phyloP scores from a whole-genome alignment of 768 basidiomycete genomes.

The Melanogaster broomeanus region DNA sequence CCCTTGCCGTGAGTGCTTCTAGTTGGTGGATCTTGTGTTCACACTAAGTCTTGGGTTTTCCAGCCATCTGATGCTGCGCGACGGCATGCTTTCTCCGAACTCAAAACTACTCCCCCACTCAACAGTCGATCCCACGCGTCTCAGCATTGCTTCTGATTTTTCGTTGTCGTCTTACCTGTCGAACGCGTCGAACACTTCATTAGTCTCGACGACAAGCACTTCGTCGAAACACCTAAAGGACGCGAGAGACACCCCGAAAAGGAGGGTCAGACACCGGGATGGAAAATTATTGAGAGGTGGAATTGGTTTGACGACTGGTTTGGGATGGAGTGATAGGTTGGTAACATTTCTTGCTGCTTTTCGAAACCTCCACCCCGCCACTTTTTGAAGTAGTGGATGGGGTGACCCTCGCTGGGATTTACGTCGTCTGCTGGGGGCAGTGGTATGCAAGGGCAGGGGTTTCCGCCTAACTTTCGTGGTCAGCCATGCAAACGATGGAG shows the following conservation, averaged over 20 bases:
- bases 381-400: slow-evolving; percentile 2
- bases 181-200: slow-evolving; percentile 23
- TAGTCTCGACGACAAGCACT: slow-evolving; percentile 23
- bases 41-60: background rate
- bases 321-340: slow-evolving; percentile 76
- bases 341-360: slow-evolving; percentile 15
- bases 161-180: slow-evolving; percentile 30
- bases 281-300: slow-evolving; percentile 58
- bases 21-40: slow-evolving; percentile 1
- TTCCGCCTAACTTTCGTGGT: no score
- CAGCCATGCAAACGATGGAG: no score
- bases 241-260: slow-evolving; percentile 54
- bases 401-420: no score
- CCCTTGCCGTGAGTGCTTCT: slow-evolving; percentile 59
- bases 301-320: slow-evolving; percentile 68
- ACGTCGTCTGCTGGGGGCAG: no score
- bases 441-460: no score
- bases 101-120: slow-evolving; percentile 56
- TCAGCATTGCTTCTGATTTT: slow-evolving; percentile 27
- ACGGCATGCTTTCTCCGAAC: slow-evolving; percentile 65
- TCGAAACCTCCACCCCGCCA: no score
- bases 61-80: slow-evolving; percentile 66
- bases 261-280: slow-evolving; percentile 63
- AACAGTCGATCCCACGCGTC: slow-evolving; percentile 13
- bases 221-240: slow-evolving; percentile 45